Conservation (phyloP, 305 asterid genomes). For the Rubia peregrina region DNA sequence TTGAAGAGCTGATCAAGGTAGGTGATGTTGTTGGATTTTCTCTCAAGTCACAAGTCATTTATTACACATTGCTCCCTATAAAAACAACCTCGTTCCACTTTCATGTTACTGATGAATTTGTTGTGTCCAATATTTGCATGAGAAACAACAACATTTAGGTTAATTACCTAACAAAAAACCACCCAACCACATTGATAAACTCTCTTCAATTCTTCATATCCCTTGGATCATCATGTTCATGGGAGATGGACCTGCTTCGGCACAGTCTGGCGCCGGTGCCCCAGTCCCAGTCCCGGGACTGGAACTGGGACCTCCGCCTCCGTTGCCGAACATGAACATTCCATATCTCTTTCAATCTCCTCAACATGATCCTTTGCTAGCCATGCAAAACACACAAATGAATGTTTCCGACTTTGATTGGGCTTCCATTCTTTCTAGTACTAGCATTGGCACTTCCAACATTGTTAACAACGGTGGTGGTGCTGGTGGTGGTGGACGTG, state of each 20-base stretch:
- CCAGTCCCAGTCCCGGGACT: not conserved
- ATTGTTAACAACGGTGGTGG: conserved; percentile 15
- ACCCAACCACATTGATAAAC: not conserved
- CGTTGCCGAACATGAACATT: not conserved
- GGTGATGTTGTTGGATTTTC: conserved; percentile 33
- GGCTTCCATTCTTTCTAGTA: conserved; percentile 28
- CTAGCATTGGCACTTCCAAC: not conserved
- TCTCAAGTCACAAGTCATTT: conserved; percentile 17
- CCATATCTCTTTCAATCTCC: conserved; percentile 8
- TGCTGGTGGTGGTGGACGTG: not conserved
- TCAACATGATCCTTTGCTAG: conserved; percentile 3
- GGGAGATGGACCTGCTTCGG: conserved; percentile 16
- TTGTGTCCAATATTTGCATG: conserved; percentile 13
- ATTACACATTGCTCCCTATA: not conserved
- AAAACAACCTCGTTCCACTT: not conserved
- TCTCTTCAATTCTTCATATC: not conserved
- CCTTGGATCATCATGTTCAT: conserved; percentile 1
- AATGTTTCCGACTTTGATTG: conserved; percentile 40
- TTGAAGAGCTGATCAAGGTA: conserved; percentile 33
- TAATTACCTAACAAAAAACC: too few species aligned
- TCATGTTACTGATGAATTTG: conserved; percentile 11
- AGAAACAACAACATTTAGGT: not conserved
- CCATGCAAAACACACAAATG: conserved; percentile 38
- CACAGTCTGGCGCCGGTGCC: not conserved
- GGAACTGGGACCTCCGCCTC: not conserved